A percentile compares a stretch with the other conserved stretches of the same genome.
Evolutionary conservation across 2,329 filamentous ascomycete genomes (phyloP).

Genomic region (Xylariaceae sp.): DNA sequence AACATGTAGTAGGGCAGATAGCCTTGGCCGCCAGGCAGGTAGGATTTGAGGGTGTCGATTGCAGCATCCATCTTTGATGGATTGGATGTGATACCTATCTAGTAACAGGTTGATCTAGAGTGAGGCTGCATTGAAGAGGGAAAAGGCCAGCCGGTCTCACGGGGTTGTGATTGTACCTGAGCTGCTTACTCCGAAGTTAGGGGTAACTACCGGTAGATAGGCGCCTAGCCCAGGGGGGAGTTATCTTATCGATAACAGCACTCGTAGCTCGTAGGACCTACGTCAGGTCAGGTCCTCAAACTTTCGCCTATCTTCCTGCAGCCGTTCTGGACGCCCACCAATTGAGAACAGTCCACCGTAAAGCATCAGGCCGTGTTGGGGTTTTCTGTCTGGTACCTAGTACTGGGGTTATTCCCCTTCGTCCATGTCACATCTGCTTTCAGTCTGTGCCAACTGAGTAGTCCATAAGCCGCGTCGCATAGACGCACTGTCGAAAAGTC

Average conservation of each 20-base stretch:
- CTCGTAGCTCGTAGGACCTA: background rate
- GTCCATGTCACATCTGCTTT: background rate
- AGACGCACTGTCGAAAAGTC: background rate
- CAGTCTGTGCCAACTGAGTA: background rate
- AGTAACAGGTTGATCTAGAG: background rate
- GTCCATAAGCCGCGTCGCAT: background rate
- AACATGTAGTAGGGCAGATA: slow-evolving; percentile 58
- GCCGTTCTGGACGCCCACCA: background rate
- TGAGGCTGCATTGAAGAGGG: too few species aligned
- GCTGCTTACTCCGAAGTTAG: too few species aligned
- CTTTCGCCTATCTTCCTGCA: background rate
- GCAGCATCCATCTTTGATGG: slow-evolving; percentile 7
- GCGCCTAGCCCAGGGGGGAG: too few species aligned
- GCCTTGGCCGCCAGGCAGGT: slow-evolving; percentile 48
- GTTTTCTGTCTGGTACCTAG: background rate
- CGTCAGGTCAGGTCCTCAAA: background rate
- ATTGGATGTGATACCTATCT: background rate
- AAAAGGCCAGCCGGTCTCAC: background rate
- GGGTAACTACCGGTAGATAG: too few species aligned
- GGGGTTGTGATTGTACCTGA: too few species aligned
- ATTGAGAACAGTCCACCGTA: background rate
- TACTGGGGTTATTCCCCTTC: background rate
- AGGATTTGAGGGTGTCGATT: slow-evolving; percentile 45
- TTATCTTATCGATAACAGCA: background rate
- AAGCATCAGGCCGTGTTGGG: background rate